Evolutionary conservation across 2,329 filamentous ascomycete species (phyloP), one percentile per base, ranked within the genome.

Genomic region (Tolypocladium cylindrosporum): DNA sequence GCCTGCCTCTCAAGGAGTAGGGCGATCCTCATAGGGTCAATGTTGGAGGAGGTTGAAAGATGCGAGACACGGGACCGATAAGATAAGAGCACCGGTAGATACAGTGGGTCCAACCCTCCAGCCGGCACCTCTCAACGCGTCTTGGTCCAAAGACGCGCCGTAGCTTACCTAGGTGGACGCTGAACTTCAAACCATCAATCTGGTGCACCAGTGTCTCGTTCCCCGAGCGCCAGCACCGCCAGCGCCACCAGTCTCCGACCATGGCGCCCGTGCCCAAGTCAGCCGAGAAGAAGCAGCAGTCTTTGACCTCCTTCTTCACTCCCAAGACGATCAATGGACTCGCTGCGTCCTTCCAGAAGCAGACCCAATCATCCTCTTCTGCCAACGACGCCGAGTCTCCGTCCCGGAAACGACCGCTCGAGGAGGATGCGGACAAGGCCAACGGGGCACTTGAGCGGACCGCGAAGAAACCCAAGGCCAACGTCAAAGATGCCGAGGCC

Each of bases 241-340:
- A 43, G 14, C 39, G 6, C 39, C 21, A 34, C 36, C 41, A 34
- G 9, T 9, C 36, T 14, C n/a, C 40, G 19, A 14, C 39, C 24
- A 60, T 60, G 58, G 48, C 58, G 11, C 58, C 58, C n/a, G 24
- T 36, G 21, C 13, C 72, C 11, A 57, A 64, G 45, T 59, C 77
- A 1, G 77, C 74, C 0, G 74, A 71, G 57, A 89, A 88, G 72
- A 89, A 87, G 66, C 90, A 97, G 68, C 83, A 87, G 63, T 90
- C 90, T 1, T 87, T 97, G 61, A 94, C 90, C 3, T 92, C 86
- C 68, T 96, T 96, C 74, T 96, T 96, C 70, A 82, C 85, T 1
- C 84, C 84, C 16, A 86, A 81, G 62, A 75, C 82, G 14, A 69
- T 74, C 67, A 81, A 80, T 69, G 76, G 75, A 58, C 65, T 76